Evolutionary conservation across 106 monocot genomes (phyloP).

Genomic region (Gastrodia elata): DNA sequence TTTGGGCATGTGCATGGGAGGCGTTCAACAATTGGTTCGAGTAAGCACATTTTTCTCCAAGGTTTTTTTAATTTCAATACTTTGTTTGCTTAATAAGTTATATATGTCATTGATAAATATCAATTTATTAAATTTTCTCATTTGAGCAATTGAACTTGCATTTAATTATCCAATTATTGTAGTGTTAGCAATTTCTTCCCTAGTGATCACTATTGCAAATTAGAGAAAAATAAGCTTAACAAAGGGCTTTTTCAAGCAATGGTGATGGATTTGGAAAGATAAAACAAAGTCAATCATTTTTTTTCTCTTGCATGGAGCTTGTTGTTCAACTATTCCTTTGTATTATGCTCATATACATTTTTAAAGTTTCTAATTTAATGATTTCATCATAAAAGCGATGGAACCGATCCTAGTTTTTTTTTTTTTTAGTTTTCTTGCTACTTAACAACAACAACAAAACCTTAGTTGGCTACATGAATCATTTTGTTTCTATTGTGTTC

Average conservation of each 20-base stretch:
- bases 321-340: not conserved
- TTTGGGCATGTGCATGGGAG: slow-evolving; percentile 67
- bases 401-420: not conserved
- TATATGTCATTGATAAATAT: not conserved
- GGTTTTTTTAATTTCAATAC: not conserved
- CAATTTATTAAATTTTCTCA: not conserved
- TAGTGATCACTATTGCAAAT: not conserved
- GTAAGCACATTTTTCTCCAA: slow-evolving; percentile 24
- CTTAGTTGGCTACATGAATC: too few species aligned
- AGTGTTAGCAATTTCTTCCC: not conserved
- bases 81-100: not conserved
- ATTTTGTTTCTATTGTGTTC: too few species aligned
- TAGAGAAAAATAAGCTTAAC: not conserved
- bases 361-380: not conserved
- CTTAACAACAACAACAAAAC: too few species aligned
- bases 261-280: too few species aligned
- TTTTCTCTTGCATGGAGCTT: not conserved
- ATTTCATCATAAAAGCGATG: not conserved
- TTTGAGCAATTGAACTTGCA: not conserved
- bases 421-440: too few species aligned
- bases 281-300: not conserved
- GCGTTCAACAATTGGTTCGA: slow-evolving; percentile 61
- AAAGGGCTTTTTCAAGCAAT: not conserved
- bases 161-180: not conserved
- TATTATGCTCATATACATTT: not conserved